Evolutionary conservation across 805 yeast species (phyloP).

Genomic region (Clavispora phyllophila): DNA sequence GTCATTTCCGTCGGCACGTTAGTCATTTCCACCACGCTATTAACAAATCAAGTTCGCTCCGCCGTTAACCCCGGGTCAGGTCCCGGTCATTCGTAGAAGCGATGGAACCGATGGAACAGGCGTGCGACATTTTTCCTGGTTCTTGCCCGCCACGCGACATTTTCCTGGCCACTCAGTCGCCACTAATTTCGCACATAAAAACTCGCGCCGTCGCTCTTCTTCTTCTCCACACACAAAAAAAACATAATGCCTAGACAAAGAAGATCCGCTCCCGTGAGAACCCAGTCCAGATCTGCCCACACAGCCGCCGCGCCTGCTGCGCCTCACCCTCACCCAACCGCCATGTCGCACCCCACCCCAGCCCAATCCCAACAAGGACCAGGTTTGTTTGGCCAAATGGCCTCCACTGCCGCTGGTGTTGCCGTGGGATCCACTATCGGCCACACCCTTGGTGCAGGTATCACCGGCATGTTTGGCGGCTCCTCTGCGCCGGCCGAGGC

Average conservation of each 20-base stretch:
- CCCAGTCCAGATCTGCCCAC: conserved; percentile 65
- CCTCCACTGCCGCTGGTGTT: conserved; percentile 98
- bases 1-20: too few relatives aligned
- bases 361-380: conserved; percentile 54
- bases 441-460: conserved; percentile 93
- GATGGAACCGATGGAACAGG: background rate
- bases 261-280: conserved; percentile 45
- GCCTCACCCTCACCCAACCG: conserved; percentile 25
- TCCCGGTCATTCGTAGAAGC: background rate
- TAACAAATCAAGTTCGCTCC: too few relatives aligned
- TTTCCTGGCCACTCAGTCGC: background rate
- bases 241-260: conserved; percentile 47
- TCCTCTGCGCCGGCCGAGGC: conserved; percentile 47
- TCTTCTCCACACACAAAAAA: background rate
- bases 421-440: conserved; percentile 98
- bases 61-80: too few relatives aligned
- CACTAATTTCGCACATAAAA: background rate
- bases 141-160: background rate
- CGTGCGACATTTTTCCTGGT: conserved; percentile 1
- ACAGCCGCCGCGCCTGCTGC: conserved; percentile 62
- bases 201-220: background rate
- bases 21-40: too few relatives aligned
- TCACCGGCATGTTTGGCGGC: conserved; percentile 85
- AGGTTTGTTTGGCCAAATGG: conserved; percentile 95
- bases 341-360: conserved; percentile 43